Percentiles rank a stretch among this genome's conserved stretches.
phyloP scores from a whole-genome alignment of 306 rosid species.

The Quercus mongolica region DNA sequence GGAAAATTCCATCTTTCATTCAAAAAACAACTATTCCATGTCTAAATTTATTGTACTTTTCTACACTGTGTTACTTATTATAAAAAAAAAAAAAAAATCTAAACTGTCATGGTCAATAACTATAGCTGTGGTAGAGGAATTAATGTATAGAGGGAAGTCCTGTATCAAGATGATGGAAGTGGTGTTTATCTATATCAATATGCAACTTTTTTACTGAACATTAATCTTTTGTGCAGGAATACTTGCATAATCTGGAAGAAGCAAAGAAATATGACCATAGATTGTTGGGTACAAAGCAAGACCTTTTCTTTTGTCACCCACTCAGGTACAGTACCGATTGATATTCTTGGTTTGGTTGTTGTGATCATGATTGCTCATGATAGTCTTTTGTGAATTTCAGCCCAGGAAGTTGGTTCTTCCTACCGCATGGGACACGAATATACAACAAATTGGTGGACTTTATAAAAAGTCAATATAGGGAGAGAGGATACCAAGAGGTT shows the following conservation, averaged over 20 bases:
- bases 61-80: background rate
- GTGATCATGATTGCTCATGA: background rate
- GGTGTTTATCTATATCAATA: background rate
- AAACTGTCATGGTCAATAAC: background rate
- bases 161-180: constrained; percentile 1
- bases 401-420: constrained; percentile 99
- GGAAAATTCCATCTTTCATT: background rate
- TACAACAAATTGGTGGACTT: constrained; percentile 80
- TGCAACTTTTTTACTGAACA: constrained; percentile 12
- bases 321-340: constrained; percentile 56
- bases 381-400: constrained; percentile 39
- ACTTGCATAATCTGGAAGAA: constrained; percentile 65
- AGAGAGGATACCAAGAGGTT: constrained; percentile 95
- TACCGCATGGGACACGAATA: constrained; percentile 79
- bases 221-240: constrained; percentile 45
- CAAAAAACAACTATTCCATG: background rate
- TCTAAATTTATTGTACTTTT: background rate
- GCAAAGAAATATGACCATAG: constrained; percentile 96
- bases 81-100: no score
- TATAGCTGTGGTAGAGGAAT: background rate
- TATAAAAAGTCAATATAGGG: constrained; percentile 69
- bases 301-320: constrained; percentile 84
- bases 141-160: background rate
- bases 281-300: constrained; percentile 85
- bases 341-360: background rate